Evolutionary conservation across 495 filamentous ascomycete genomes (phyloP), one percentile per base, ranked within the genome.

Genomic region (Evansstolkia leycettana): DNA sequence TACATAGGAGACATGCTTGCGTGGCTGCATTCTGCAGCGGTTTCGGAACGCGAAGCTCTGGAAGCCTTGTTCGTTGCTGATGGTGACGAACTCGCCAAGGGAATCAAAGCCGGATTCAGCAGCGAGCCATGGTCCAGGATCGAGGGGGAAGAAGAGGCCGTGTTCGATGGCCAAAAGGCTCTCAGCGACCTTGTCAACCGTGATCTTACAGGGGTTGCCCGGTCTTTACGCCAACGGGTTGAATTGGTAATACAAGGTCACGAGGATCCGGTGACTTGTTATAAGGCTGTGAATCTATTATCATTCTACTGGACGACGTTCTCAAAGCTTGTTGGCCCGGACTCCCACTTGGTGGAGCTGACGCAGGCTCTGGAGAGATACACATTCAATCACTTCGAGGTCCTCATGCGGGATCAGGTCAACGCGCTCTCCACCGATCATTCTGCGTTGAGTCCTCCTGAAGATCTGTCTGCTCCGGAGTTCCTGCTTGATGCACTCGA

Each of bases 1-100:
- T 99, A 96, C 49, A 78, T 93, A 13, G 88, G 90, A 14, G 90
- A 99, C 51, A 96, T 99, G 89, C 72, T 96, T 11, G 90, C 90
- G 5, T 99, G 90, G 90, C 76, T 78, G 2, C 90, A 99, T 51
- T 95, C 92, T 1, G 80, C 87, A 5, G 76, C 89, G 0, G 90
- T 96, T 0, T 88, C 87, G 13, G 90, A 99, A 56, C 72, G 84
- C 28, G 90, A 99, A 55, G 84, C 89, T 2, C 66, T 99, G 12
- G 90, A 95, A 50, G 76, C 82, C 3, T 61, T 99, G 3, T 96
- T 96, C 51, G 79, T 94, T 23, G 76, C 80, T 1, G 87, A 94
- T 36, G 88, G 84, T n/a, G 83, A 90, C 38, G 84, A 94, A 43
- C 82, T 94, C 41, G 83, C 80, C 24, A 81, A 76, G 39, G 83